Evolutionary conservation across 768 basidiomycete genomes (phyloP).

Genomic region (Leucocoprinus sp.): DNA sequence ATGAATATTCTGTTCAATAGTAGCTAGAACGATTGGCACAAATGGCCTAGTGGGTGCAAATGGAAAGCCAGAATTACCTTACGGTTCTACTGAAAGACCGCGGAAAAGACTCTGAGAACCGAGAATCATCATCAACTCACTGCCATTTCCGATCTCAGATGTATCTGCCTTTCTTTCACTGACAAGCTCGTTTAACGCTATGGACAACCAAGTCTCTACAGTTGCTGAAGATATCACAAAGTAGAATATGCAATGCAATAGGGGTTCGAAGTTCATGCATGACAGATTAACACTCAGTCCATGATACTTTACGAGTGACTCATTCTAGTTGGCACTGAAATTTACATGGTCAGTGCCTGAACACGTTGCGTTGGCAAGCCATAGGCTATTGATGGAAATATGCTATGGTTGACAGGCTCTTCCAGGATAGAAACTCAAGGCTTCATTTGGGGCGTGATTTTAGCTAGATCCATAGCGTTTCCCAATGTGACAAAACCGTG

Average conservation of each 20-base stretch:
- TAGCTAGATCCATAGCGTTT: neutral
- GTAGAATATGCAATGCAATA: too few species aligned
- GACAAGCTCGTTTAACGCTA: neutral
- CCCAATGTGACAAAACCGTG: neutral
- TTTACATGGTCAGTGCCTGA: neutral
- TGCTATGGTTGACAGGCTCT: neutral
- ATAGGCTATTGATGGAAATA: neutral
- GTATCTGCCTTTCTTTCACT: neutral
- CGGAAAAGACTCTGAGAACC: constrained; percentile 6
- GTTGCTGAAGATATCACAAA: neutral
- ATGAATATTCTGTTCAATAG: too few species aligned
- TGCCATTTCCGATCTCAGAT: neutral
- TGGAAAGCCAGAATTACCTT: constrained; percentile 1
- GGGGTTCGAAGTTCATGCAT: too few species aligned
- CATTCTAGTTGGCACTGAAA: neutral
- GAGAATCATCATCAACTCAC: neutral
- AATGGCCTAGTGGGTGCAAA: neutral
- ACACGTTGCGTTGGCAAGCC: neutral
- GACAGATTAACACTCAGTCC: too few species aligned
- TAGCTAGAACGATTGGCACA: too few species aligned
- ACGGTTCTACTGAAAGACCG: constrained; percentile 2
- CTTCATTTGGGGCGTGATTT: neutral
- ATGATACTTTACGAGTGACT: neutral
- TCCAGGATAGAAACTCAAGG: neutral
- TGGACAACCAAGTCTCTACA: neutral